These are phyloP conservation scores for Stachybotrys elegans DNA, from an alignment of 2,329 filamentous ascomycete species.

Conservation along the genomic window DNA sequence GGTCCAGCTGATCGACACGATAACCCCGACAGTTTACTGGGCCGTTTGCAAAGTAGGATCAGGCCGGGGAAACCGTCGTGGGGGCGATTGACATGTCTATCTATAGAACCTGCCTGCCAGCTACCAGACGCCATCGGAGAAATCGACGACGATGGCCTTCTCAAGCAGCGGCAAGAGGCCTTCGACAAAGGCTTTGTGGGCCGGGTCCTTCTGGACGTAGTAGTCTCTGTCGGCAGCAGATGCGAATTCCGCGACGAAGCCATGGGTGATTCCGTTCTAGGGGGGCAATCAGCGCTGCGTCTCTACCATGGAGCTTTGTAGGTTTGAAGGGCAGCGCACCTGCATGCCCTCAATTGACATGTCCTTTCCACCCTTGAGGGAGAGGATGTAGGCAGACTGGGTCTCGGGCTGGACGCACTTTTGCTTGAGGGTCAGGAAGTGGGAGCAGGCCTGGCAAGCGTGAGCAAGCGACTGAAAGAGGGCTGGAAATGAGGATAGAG, in stretches of 20 bases:
- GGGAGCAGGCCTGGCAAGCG: slow-evolving; percentile 20
- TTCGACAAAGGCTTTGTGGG: slow-evolving; percentile 55
- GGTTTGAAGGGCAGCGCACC: slow-evolving; percentile 29
- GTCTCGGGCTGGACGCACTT: slow-evolving; percentile 58
- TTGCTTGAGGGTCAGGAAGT: slow-evolving; percentile 45
- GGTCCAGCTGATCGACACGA: no score
- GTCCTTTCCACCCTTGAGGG: slow-evolving; percentile 53
- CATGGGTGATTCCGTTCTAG: slow-evolving; percentile 61
- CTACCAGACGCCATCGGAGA: slow-evolving; percentile 40
- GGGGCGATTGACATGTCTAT: no score
- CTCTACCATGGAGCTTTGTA: no score
- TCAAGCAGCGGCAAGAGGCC: slow-evolving; percentile 41
- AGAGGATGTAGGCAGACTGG: slow-evolving; percentile 54
- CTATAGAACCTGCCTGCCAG: no score
- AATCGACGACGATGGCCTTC: slow-evolving; percentile 57
- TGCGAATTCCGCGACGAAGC: slow-evolving; percentile 64
- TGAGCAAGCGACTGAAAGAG: no score
- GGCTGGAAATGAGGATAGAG: not conserved
- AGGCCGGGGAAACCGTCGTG: no score
- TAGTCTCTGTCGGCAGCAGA: slow-evolving; percentile 61
- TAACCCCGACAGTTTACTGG: no score
- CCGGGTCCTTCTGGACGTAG: slow-evolving; percentile 61
- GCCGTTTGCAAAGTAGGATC: no score
- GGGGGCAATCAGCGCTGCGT: no score
- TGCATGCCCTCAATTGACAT: slow-evolving; percentile 57